Evolutionary conservation across 345 rosid genomes (phyloP), one percentile per base, ranked within the genome.

Genomic region (Moricandia arvensis): DNA sequence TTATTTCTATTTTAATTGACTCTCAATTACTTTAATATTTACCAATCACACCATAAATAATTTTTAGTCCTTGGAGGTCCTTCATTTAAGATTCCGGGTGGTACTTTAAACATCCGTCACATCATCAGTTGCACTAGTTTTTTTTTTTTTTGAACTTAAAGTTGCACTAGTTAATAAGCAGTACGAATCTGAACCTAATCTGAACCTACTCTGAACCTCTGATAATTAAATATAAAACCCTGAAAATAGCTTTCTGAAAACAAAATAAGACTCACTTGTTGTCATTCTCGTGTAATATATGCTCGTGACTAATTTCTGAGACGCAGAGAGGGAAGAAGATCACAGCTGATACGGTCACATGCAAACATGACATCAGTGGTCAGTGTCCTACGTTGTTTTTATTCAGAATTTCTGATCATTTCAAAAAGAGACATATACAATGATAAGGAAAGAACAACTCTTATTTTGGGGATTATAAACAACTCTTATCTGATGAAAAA

Each of bases 291-390:
- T 35, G 69, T 51, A 72, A 66, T 49, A 72, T 12, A 34, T 68
- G 76, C 80, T 77, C 77, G 81, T 78, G 77, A 66, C 63, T 66
- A 65, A 6, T 64, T 34, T 4, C 33, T 63, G 76, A 71, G 47
- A 41, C 29, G 49, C 16, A 77, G 54, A 55, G 58, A 55, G 54
- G 24, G 2, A 63, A 53, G 51, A 34, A 57, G 55, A 77, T 77
- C 68, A 43, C 54, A 71, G 66, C 73, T 72, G 77, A 66, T 78
- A 66, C 73, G 51, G 64, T 78, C 81, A 78, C 73, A 78, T 72
- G 73, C 73, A 21, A 21, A n/a, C 43, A 59, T 72, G 77, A 65
- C 80, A 59, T 78, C 68, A 78, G 63, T 66, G 33, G 61, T 43
- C 76, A 45, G 80, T 64, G 61, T 4, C 55, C 51, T 54, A 13